phyloP scores from a whole-genome alignment of 768 basidiomycete species.

The Pholiota molesta region DNA sequence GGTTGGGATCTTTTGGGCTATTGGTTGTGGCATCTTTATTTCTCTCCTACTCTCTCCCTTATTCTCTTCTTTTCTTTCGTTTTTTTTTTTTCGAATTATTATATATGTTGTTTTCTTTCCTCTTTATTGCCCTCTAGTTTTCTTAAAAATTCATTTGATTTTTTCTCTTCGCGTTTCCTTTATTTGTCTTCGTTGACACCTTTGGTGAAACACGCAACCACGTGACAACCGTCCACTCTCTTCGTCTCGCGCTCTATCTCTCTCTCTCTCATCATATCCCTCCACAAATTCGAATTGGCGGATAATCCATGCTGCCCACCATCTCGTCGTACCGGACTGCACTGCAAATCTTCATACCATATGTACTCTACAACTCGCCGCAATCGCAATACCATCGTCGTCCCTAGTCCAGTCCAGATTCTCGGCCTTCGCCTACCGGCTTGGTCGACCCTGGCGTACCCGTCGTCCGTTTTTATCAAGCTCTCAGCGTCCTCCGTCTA shows the following conservation, averaged over 20 bases:
- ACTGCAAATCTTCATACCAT: slow-evolving; percentile 22
- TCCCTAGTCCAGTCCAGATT: not conserved
- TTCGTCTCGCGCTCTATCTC: slow-evolving; percentile 15
- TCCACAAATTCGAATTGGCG: slow-evolving; percentile 16
- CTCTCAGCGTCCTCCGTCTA: not conserved
- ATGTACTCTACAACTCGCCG: slow-evolving; percentile 24
- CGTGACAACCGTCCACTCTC: slow-evolving; percentile 27
- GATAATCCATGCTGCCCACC: slow-evolving; percentile 21
- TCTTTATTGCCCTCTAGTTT: slow-evolving; percentile 36
- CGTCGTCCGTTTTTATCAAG: not conserved
- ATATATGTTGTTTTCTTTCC: slow-evolving; percentile 37
- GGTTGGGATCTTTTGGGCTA: slow-evolving; percentile 53
- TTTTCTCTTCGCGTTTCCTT: slow-evolving; percentile 21
- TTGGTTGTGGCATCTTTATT: slow-evolving; percentile 66
- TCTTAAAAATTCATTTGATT: slow-evolving; percentile 23
- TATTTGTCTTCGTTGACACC: slow-evolving; percentile 14
- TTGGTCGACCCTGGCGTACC: slow-evolving; percentile 1
- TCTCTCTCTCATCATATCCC: slow-evolving; percentile 6
- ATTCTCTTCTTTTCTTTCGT: slow-evolving; percentile 20
- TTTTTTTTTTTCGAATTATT: slow-evolving; percentile 32
- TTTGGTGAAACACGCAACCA: slow-evolving; percentile 12
- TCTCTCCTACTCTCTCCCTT: slow-evolving; percentile 27
- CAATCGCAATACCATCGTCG: slow-evolving; percentile 10
- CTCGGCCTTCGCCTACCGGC: not conserved
- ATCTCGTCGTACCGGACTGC: slow-evolving; percentile 20